phyloP scores from a whole-genome alignment of 2,329 filamentous ascomycete genomes.

The Colletotrichum abscissum region DNA sequence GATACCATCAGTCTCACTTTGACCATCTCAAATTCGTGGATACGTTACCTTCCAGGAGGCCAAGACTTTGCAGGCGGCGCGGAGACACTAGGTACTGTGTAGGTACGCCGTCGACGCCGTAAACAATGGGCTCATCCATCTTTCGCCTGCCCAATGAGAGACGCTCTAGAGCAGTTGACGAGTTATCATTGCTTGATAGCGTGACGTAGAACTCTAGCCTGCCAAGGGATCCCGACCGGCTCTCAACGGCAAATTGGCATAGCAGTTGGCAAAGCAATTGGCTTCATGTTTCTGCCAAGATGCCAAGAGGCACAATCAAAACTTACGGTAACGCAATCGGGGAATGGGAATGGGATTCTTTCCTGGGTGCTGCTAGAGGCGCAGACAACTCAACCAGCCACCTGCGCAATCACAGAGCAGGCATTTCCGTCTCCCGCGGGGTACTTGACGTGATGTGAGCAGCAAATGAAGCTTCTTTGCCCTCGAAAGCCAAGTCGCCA shows the following conservation, averaged over 20 bases:
- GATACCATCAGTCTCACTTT: not conserved
- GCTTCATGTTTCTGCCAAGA: conserved; percentile 22
- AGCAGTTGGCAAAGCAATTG: conserved; percentile 23
- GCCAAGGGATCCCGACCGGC: conserved; percentile 4
- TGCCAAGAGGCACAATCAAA: conserved; percentile 20
- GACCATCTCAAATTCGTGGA: not conserved
- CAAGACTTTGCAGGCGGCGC: not conserved
- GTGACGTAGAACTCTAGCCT: conserved; percentile 1
- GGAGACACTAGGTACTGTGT: not conserved
- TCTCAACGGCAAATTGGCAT: not conserved
- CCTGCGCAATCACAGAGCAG: not conserved
- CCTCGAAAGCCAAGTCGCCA: not conserved
- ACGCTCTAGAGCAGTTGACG: not conserved
- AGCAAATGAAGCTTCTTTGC: not conserved
- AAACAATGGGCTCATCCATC: not conserved
- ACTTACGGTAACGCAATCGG: conserved; percentile 30
- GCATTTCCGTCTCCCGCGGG: too few relatives aligned
- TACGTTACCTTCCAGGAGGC: not conserved
- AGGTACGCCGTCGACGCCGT: not conserved
- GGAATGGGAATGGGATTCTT: conserved; percentile 8
- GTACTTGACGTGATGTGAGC: not conserved
- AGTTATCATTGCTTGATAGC: conserved; percentile 23
- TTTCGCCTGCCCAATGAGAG: conserved; percentile 16
- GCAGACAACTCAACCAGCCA: not conserved
- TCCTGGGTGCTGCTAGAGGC: not conserved